phyloP scores from a whole-genome alignment of 208 protist genomes.

The Trypanosoma conorhini region DNA sequence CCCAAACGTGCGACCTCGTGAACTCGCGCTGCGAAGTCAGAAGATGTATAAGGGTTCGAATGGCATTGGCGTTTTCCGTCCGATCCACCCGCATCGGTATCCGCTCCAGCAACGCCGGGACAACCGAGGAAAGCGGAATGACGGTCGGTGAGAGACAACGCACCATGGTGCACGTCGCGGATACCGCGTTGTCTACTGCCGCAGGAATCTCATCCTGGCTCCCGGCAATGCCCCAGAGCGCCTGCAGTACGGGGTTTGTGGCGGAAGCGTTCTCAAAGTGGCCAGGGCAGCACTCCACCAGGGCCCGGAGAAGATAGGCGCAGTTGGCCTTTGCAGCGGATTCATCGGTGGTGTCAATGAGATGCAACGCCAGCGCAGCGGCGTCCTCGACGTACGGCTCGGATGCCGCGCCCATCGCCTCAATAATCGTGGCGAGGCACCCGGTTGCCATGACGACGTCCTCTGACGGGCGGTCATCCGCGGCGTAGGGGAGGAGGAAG shows the following conservation, averaged over 20 bases:
- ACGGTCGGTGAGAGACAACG: conserved; percentile 39
- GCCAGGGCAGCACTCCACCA: conserved; percentile 56
- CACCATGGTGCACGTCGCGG: conserved; percentile 78
- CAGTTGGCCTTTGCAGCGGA: conserved; percentile 67
- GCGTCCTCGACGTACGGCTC: conserved; percentile 49
- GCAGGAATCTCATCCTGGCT: conserved; percentile 57
- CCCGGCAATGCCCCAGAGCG: conserved; percentile 25
- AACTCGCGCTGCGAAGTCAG: conserved; percentile 32
- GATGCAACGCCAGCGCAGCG: conserved; percentile 41
- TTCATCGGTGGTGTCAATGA: conserved; percentile 64
- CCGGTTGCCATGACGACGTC: conserved; percentile 67
- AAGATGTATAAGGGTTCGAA: conserved; percentile 51
- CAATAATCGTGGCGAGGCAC: conserved; percentile 52
- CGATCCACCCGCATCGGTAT: conserved; percentile 84
- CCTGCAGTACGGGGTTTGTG: conserved; percentile 19
- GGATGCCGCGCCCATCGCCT: conserved; percentile 39
- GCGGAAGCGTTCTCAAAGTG: conserved; percentile 17
- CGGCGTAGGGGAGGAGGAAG: conserved; percentile 56
- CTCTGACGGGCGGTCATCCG: conserved; percentile 53
- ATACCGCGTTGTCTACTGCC: conserved; percentile 85
- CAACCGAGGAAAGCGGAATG: conserved; percentile 34
- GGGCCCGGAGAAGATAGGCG: conserved; percentile 56
- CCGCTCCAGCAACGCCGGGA: conserved; percentile 51
- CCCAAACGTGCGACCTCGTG: conserved; percentile 33
- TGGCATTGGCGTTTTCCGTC: conserved; percentile 72